Base-by-base conservation (phyloP, 2,329 filamentous ascomycete species). In the Fusarium nanum region DNA sequence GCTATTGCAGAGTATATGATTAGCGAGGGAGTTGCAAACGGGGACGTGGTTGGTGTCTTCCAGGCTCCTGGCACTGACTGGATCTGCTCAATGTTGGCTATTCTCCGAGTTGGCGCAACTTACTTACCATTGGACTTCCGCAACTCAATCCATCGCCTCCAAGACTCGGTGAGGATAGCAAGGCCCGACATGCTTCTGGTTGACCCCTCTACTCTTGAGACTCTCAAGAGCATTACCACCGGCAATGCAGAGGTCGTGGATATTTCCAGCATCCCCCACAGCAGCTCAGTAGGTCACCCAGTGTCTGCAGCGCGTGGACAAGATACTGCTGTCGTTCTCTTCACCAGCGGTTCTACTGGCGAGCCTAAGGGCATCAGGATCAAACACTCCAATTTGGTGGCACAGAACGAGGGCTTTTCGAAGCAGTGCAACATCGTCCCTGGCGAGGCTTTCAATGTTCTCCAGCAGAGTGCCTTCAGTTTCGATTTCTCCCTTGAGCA, bases 401-500 rank as follows among this genome's bases (percentile, higher is more conserved):
- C 44, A 10, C 52, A 55, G 5, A 57, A 23, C 10, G n/a, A 42
- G 16, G 37, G 41, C 7, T 14, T n/a, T 5, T 37, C 42, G 14
- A 22, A 32, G 13, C 28, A 27, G 18, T 30, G 28, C 12, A 13
- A 30, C 28, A 30, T 30, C 28, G 13, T 12, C 28, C 28, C 28
- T 30, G 28, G 28, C 12, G 28, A 30, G 5, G 12, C 28, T 30
- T 41, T 46, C 10, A 25, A 2, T 1, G 49, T 68, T 8, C 56
- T 69, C 1, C 67, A 69, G 22, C 64, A 68, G 22, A 69, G 67
- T 27, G 61, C 67, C 7, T 59, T 58, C 22, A 64, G 66, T 1
- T 69, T 69, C 7, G 66, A 69, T 13, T 42, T 69, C 12, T 69
- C 66, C 6, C 48, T 68, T 9, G 45, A 46, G 2, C 66, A 69